Percentiles rank a stretch among this genome's conserved stretches.
phyloP scores from a whole-genome alignment of 306 rosid species.

The Amphicarpaea edgeworthii region DNA sequence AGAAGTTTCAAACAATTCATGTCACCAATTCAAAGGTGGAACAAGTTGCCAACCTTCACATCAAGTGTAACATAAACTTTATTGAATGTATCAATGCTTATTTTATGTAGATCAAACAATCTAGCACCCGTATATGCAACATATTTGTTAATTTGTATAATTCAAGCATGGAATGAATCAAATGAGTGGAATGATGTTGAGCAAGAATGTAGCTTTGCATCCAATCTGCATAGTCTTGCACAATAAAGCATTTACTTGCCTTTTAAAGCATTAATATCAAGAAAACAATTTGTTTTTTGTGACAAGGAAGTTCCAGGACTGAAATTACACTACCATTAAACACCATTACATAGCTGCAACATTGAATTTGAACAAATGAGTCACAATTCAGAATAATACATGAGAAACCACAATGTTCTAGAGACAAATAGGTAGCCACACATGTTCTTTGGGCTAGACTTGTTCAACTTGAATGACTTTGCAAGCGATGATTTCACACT shows the following conservation, averaged over 20 bases:
- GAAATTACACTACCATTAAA: not conserved
- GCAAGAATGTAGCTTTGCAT: not conserved
- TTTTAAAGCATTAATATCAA: not conserved
- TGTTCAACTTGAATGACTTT: constrained; percentile 72
- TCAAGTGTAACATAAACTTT: not conserved
- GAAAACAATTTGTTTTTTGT: not conserved
- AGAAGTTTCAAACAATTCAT: not conserved
- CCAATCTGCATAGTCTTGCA: not conserved
- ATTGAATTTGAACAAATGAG: constrained; percentile 3
- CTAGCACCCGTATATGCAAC: not conserved
- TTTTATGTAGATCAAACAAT: not conserved
- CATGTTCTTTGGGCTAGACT: constrained; percentile 15
- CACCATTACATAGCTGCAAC: not conserved
- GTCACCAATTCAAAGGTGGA: not conserved
- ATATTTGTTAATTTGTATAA: not conserved
- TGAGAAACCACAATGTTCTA: not conserved
- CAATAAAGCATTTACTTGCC: not conserved
- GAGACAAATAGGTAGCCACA: constrained; percentile 24
- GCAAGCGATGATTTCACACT: constrained; percentile 6
- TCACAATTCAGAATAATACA: not conserved
- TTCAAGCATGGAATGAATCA: not conserved
- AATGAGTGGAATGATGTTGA: not conserved
- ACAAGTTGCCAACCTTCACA: not conserved
- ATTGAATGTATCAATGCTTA: not conserved
- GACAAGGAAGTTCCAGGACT: not conserved